Percentiles rank a stretch among this genome's conserved stretches.
Conservation (phyloP, 1,284 basidiomycete genomes). For the Xanthoconium separans region DNA sequence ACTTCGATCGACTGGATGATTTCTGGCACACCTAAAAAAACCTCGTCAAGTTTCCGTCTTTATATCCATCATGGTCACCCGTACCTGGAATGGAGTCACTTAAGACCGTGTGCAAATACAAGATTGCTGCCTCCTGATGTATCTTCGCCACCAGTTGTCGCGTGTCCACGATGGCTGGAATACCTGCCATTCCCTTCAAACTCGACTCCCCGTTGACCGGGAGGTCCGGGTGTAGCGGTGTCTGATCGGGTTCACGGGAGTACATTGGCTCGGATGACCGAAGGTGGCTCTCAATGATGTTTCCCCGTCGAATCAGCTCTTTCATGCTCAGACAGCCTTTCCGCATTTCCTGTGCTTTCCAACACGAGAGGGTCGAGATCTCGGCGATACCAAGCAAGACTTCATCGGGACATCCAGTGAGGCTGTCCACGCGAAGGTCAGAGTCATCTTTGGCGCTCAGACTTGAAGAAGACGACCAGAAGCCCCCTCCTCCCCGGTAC, state of each 20-base stretch:
- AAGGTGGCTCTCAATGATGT: conserved; percentile 63
- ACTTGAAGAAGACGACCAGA: conserved; percentile 33
- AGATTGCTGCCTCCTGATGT: conserved; percentile 63
- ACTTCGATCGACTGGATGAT: conserved; percentile 56
- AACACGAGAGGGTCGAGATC: conserved; percentile 68
- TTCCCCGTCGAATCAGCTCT: conserved; percentile 66
- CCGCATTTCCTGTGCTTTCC: conserved; percentile 64
- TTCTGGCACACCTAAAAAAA: conserved; percentile 63
- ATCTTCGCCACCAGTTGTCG: conserved; percentile 53
- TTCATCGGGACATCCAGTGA: conserved; percentile 75
- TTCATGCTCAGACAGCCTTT: conserved; percentile 65
- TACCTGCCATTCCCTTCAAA: conserved; percentile 25
- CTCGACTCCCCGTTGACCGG: conserved; percentile 28
- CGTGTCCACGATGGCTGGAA: conserved; percentile 38
- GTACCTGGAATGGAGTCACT: conserved; percentile 66
- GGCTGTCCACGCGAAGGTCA: conserved; percentile 56
- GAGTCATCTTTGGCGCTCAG: conserved; percentile 29
- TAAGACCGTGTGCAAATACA: conserved; percentile 72
- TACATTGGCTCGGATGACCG: conserved; percentile 37
- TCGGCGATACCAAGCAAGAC: conserved; percentile 75
- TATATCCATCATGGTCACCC: conserved; percentile 18
- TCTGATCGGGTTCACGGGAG: conserved; percentile 33
- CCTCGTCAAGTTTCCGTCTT: conserved; percentile 12
- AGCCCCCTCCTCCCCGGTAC: conserved; percentile 41
- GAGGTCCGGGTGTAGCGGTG: conserved; percentile 41